Evolutionary conservation across 2,329 filamentous ascomycete species (phyloP), one percentile per base, ranked within the genome.

Genomic region (Ophiostoma sp.): DNA sequence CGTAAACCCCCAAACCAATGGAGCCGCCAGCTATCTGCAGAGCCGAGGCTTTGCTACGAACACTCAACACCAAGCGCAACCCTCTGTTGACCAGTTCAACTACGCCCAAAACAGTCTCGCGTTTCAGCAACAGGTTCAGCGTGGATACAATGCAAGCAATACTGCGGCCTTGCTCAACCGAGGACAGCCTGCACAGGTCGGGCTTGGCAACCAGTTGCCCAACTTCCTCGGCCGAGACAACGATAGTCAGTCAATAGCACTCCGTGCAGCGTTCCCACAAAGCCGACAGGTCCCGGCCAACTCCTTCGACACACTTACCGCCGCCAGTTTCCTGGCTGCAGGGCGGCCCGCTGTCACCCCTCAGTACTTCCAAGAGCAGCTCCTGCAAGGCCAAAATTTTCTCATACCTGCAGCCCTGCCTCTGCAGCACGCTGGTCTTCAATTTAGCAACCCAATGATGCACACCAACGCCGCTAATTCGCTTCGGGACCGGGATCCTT

Each of bases 1-100:
- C 64, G 78, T 65, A 78, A 41, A 16, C 7, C 40, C 38, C 16
- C 60, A 63, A 11, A 18, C 60, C 5, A 63, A 40, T n/a, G 60
- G 18, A 7, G 4, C 36, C 5, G 58, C 36, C 6, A 41, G n/a
- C 9, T 60, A 12, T 6, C 6, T 44, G 42, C 11, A 6, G 42
- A 44, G 11, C 6, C 11, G 6, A 44, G 45, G 11, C 12, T 14
- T 14, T 14, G 12, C 45, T 14, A 49, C 45, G 6, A 5, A 14
- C 9, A 7, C 12, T 9, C 58, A 62, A 42, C 14, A 12, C 6
- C 58, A 62, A 49, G 16, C 12, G 45, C 45, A 49, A 14, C 45
- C 45, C 11, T 12, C 42, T 44, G 11, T 44, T 12, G 42, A 6
- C 42, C 42, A 27, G 27, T 27, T 27, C 27, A 27, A n/a, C 60